A percentile compares a stretch with the other conserved stretches of the same genome.
Evolutionary conservation across 768 basidiomycete genomes (phyloP).

Genomic region (Calvatia gigantea): DNA sequence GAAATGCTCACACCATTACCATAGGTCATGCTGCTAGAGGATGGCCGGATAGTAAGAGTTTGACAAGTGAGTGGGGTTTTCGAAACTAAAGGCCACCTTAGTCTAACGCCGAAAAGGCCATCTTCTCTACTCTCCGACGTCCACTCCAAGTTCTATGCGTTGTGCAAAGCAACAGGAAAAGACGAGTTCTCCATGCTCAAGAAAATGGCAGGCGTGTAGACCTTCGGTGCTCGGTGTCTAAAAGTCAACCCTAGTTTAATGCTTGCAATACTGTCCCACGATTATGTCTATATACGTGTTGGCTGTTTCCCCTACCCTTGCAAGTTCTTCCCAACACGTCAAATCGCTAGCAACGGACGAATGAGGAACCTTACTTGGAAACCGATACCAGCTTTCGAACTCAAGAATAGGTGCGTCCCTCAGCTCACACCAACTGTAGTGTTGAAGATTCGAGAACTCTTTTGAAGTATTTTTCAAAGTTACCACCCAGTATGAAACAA

Average conservation of each 20-base stretch:
- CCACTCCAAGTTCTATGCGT: slow-evolving; percentile 56
- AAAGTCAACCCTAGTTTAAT: background rate
- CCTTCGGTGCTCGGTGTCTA: slow-evolving; percentile 2
- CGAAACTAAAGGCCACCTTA: background rate
- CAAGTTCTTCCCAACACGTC: slow-evolving; percentile 1
- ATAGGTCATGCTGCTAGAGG: slow-evolving; percentile 74
- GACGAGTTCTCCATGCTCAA: slow-evolving; percentile 67
- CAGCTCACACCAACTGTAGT: background rate
- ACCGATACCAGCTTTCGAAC: background rate
- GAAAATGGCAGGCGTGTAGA: slow-evolving; percentile 53
- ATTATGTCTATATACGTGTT: background rate
- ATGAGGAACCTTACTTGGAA: slow-evolving; percentile 3
- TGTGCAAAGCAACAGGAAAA: slow-evolving; percentile 74
- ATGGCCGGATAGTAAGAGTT: slow-evolving; percentile 79
- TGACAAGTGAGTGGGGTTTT: slow-evolving; percentile 38
- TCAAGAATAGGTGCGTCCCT: background rate
- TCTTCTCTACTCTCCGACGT: slow-evolving; percentile 50
- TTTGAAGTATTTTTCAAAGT: too few relatives aligned
- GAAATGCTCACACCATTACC: background rate
- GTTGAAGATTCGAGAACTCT: too few relatives aligned
- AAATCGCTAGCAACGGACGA: slow-evolving; percentile 9
- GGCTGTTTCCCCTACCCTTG: background rate
- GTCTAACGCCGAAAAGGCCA: slow-evolving; percentile 33
- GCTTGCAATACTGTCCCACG: background rate
- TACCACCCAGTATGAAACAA: too few relatives aligned